Evolutionary conservation across 805 yeast genomes (phyloP).

Genomic region (Kodamaea neixiangensis): DNA sequence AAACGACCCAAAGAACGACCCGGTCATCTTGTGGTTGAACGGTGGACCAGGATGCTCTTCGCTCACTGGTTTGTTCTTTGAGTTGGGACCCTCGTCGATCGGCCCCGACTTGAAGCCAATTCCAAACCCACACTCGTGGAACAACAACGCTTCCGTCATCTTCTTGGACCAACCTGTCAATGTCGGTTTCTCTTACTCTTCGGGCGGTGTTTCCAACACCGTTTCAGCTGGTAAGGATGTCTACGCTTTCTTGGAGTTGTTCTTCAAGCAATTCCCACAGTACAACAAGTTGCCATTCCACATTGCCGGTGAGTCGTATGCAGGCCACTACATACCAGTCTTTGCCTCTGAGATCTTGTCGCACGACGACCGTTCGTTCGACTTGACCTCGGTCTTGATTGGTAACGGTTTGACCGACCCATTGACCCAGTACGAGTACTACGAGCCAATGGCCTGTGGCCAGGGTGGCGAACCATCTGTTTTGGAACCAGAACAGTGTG

Average conservation of each 20-base stretch:
- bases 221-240: conserved; percentile 88
- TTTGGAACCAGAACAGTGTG: conserved; percentile 68
- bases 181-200: conserved; percentile 86
- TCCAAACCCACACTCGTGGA: conserved; percentile 87
- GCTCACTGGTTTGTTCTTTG: conserved; percentile 85
- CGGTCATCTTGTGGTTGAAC: conserved; percentile 86
- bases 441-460: conserved; percentile 95
- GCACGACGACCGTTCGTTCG: conserved; percentile 55
- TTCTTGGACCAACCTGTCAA: conserved; percentile 94
- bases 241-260: conserved; percentile 76
- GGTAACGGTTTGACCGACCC: conserved; percentile 95
- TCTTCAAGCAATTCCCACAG: conserved; percentile 82
- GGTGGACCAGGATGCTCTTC: conserved; percentile 98
- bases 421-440: conserved; percentile 71
- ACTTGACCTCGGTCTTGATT: conserved; percentile 76
- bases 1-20: conserved; percentile 83
- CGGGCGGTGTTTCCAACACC: conserved; percentile 63
- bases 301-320: conserved; percentile 92
- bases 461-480: conserved; percentile 81
- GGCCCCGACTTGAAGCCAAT: conserved; percentile 67
- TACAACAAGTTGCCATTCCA: conserved; percentile 65
- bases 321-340: conserved; percentile 91
- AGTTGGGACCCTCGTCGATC: conserved; percentile 85
- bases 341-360: conserved; percentile 79
- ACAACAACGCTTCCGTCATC: conserved; percentile 83